These are phyloP conservation scores for Corynespora cassiicola DNA, from an alignment of 2,329 filamentous ascomycete genomes.

Conservation along the genomic window DNA sequence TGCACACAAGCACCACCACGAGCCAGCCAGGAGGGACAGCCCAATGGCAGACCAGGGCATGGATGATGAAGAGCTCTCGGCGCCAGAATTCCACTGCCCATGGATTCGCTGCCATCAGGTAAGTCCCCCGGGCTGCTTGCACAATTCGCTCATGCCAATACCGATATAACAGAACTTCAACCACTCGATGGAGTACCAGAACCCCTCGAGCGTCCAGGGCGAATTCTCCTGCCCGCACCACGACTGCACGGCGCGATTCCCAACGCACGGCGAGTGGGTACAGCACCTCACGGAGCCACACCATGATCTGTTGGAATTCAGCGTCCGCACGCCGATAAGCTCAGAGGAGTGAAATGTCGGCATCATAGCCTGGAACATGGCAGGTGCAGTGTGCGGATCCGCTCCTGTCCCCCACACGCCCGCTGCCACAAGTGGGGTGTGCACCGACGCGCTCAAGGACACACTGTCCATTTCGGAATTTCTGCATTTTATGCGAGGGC, in stretches of 20 bases:
- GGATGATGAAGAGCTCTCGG: conserved; percentile 8
- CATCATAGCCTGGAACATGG: background rate
- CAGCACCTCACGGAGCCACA: conserved; percentile 27
- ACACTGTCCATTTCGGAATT: too few species aligned
- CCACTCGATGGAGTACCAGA: conserved; percentile 14
- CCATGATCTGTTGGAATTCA: conserved; percentile 25
- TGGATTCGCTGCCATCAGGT: conserved; percentile 30
- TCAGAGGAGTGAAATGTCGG: background rate
- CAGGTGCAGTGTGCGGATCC: conserved; percentile 2
- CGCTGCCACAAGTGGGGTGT: conserved; percentile 6
- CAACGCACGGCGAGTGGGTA: conserved; percentile 23
- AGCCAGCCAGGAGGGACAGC: conserved; percentile 2
- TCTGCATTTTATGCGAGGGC: too few species aligned
- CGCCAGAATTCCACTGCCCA: conserved; percentile 24
- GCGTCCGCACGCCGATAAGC: background rate
- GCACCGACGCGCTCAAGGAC: too few species aligned
- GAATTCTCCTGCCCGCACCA: conserved; percentile 25
- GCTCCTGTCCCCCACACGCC: too few species aligned
- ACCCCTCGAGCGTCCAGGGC: conserved; percentile 13
- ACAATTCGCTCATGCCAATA: conserved; percentile 8
- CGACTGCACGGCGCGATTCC: conserved; percentile 23
- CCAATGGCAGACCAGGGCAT: conserved; percentile 4
- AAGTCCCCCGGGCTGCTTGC: conserved; percentile 3
- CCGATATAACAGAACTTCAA: conserved; percentile 18
- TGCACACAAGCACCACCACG: background rate